Base-by-base conservation (phyloP, 2,329 filamentous ascomycete genomes). In the Exophiala spinifera region DNA sequence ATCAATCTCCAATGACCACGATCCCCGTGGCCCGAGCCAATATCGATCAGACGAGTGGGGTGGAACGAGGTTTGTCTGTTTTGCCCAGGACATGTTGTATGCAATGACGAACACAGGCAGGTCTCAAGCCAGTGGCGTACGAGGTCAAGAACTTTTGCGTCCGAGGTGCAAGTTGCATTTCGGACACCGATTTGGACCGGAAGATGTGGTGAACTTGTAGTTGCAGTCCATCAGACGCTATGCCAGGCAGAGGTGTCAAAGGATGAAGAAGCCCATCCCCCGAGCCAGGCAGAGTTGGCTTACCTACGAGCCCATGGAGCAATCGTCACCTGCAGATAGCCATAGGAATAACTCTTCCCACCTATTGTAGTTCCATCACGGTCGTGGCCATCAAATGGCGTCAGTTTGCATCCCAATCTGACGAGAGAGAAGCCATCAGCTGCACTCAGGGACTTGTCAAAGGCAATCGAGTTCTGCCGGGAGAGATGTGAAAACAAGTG, bases 361-460 rank as follows among this genome's bases (percentile, higher is more conserved):
- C 46, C 21, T 14, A 46, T n/a, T 23, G 25, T 31, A 7, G 46
- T 13, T 11, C 46, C 42, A 23, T 34, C 39, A 7, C 28, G 14
- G 31, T 48, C 28, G 20, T n/a, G 11, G 7, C 37, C 36, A 42
- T 33, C 11, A 10, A 50, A 46, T 19, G 49, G 49, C 2, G 54
- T 57, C 49, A 57, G 37, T 46, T 46, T 52, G 36, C 49, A 57
- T 13, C 54, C 54, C 21, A 53, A 42, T 13, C 54, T 46, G 15
- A 57, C 37, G 3, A 53, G 50, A 21, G 44, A 44, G 14, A 46
- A n/a, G 11, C 19, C 20, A 13, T 28, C 14, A 31, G 31, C 20
- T 25, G 25, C 46, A 44, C 15, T 42, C n/a, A 19, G 46, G 3
- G 50, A 45, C 34, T 57, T 57, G 49, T 57, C 54, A 25, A 53